phyloP scores from a whole-genome alignment of 306 rosid species.

The Sechiopsis laciniata region DNA sequence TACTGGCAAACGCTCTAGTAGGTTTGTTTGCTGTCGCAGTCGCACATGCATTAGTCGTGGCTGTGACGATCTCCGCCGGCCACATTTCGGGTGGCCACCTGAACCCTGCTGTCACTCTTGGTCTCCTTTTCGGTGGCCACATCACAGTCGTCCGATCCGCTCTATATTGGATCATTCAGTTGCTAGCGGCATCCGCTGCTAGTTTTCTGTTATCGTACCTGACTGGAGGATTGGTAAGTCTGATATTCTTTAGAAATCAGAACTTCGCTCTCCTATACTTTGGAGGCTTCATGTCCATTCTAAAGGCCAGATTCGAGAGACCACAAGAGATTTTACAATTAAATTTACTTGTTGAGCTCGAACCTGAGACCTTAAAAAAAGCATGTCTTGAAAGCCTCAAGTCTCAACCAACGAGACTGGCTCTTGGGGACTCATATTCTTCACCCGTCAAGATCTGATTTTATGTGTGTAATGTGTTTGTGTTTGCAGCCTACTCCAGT shows the following conservation, averaged over 20 bases:
- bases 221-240: conserved; percentile 59
- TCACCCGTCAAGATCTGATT: background rate
- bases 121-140: conserved; percentile 67
- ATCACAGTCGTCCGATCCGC: conserved; percentile 63
- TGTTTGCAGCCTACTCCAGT: conserved; percentile 54
- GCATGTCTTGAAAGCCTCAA: too few species aligned
- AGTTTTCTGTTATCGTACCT: conserved; percentile 56
- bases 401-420: too few species aligned
- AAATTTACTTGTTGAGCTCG: too few species aligned
- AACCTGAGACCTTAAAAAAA: too few species aligned
- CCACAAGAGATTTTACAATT: too few species aligned
- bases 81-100: conserved; percentile 93
- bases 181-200: conserved; percentile 56
- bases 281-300: too few species aligned
- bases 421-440: too few species aligned
- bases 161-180: conserved; percentile 79
- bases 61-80: conserved; percentile 77
- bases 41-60: conserved; percentile 78
- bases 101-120: conserved; percentile 57
- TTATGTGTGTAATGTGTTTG: background rate
- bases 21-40: conserved; percentile 60
- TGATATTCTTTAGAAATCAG: too few species aligned
- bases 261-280: too few species aligned
- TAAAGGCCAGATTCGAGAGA: too few species aligned
- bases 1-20: conserved; percentile 44